These are phyloP conservation scores for Phialophora verrucosa DNA, from an alignment of 2,329 filamentous ascomycete species.

Conservation along the genomic window DNA sequence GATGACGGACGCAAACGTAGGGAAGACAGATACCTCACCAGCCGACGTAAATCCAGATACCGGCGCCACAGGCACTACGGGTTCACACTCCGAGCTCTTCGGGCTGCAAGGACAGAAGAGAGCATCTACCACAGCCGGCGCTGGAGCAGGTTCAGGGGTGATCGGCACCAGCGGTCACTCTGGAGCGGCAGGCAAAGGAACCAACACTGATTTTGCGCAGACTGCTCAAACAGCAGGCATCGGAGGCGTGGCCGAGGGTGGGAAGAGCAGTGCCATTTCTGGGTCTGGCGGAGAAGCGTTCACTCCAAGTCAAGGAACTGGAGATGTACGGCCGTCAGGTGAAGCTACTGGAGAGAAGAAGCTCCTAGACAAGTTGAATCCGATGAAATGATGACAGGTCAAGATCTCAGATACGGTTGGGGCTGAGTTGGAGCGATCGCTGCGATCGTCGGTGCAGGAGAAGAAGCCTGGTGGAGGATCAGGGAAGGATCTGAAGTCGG, in stretches of 20 bases:
- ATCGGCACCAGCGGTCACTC: slow-evolving; percentile 36
- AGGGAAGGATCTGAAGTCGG: background rate
- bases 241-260: slow-evolving; percentile 28
- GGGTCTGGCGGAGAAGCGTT: slow-evolving; percentile 32
- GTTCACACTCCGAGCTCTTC: slow-evolving; percentile 36
- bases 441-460: background rate
- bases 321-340: slow-evolving; percentile 21
- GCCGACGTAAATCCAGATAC: background rate
- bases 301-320: slow-evolving; percentile 32
- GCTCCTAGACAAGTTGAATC: slow-evolving; percentile 25
- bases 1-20: slow-evolving; percentile 12
- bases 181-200: slow-evolving; percentile 21
- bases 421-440: background rate
- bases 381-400: slow-evolving; percentile 13
- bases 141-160: slow-evolving; percentile 33
- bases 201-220: slow-evolving; percentile 3
- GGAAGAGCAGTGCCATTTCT: slow-evolving; percentile 18
- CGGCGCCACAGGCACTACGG: slow-evolving; percentile 11
- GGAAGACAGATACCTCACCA: background rate
- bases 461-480: background rate
- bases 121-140: slow-evolving; percentile 31
- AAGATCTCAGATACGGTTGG: background rate
- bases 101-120: slow-evolving; percentile 35
- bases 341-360: slow-evolving; percentile 12
- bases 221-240: slow-evolving; percentile 14